These are phyloP conservation scores for Fusarium newnesense DNA, from an alignment of 2,329 filamentous ascomycete genomes.

Conservation along the genomic window DNA sequence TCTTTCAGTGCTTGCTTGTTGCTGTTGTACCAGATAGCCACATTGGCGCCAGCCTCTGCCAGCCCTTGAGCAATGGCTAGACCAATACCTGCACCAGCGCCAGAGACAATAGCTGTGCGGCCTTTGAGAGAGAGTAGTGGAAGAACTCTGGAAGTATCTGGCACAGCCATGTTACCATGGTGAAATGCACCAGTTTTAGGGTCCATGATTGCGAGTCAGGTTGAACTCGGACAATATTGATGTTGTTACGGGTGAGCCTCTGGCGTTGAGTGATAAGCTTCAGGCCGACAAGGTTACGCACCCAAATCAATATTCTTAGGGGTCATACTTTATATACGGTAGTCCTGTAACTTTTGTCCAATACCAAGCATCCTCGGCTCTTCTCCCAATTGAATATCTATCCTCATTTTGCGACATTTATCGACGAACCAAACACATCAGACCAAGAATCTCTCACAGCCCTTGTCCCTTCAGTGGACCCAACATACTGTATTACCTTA, in stretches of 20 bases:
- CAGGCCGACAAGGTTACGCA: slow-evolving; percentile 8
- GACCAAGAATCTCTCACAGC: slow-evolving; percentile 12
- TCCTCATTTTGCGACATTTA: slow-evolving; percentile 33
- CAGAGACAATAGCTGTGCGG: slow-evolving; percentile 75
- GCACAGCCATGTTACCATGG: slow-evolving; percentile 64
- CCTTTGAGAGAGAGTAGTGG: slow-evolving; percentile 76
- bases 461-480: slow-evolving; percentile 26
- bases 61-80: slow-evolving; percentile 70
- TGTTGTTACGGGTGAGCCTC: background rate
- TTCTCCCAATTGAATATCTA: slow-evolving; percentile 6
- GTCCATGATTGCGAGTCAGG: slow-evolving; percentile 49
- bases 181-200: slow-evolving; percentile 62
- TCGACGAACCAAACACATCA: slow-evolving; percentile 22
- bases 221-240: background rate
- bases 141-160: slow-evolving; percentile 63
- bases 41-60: slow-evolving; percentile 77
- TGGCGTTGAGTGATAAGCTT: background rate
- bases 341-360: slow-evolving; percentile 8
- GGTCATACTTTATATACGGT: slow-evolving; percentile 15
- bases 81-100: slow-evolving; percentile 74
- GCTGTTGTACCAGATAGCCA: slow-evolving; percentile 78
- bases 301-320: background rate
- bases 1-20: slow-evolving; percentile 72
- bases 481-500: slow-evolving; percentile 3
- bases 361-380: slow-evolving; percentile 14